Percentiles rank a stretch among this genome's conserved stretches.
Evolutionary conservation across 352 stramenopile species (phyloP).

Genomic region (Phytophthora palmivora): DNA sequence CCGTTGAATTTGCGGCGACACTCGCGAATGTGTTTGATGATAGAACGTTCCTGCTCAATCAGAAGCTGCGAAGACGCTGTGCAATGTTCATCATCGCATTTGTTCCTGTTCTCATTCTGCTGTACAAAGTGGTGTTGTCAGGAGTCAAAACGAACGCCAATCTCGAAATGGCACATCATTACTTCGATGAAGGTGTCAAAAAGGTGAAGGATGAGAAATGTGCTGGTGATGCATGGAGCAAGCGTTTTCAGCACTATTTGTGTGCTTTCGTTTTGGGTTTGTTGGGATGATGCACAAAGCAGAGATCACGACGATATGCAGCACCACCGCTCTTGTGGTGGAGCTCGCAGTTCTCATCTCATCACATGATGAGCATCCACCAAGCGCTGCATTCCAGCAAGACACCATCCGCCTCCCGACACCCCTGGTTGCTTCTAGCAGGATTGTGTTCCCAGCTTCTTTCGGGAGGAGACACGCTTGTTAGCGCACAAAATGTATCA

Average conservation of each 20-base stretch:
- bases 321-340: neutral
- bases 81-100: slow-evolving; percentile 8
- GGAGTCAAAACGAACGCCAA: slow-evolving; percentile 13
- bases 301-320: neutral
- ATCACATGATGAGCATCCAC: slow-evolving; percentile 32
- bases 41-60: slow-evolving; percentile 17
- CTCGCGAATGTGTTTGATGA: neutral
- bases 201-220: neutral
- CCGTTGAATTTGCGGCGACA: neutral
- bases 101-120: no score
- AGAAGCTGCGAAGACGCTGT: slow-evolving; percentile 16
- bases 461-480: slow-evolving; percentile 16
- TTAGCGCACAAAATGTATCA: slow-evolving; percentile 42
- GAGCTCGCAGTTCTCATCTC: slow-evolving; percentile 38
- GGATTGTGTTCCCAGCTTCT: slow-evolving; percentile 30
- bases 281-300: slow-evolving; percentile 16
- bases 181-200: no score
- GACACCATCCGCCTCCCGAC: slow-evolving; percentile 7
- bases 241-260: slow-evolving; percentile 24
- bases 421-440: slow-evolving; percentile 21
- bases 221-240: slow-evolving; percentile 1
- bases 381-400: slow-evolving; percentile 11
- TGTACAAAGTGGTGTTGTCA: neutral
- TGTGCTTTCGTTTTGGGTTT: slow-evolving; percentile 21
- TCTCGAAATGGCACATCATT: neutral